Evolutionary conservation across 2,329 filamentous ascomycete genomes (phyloP).

Genomic region (Fusarium sp.): DNA sequence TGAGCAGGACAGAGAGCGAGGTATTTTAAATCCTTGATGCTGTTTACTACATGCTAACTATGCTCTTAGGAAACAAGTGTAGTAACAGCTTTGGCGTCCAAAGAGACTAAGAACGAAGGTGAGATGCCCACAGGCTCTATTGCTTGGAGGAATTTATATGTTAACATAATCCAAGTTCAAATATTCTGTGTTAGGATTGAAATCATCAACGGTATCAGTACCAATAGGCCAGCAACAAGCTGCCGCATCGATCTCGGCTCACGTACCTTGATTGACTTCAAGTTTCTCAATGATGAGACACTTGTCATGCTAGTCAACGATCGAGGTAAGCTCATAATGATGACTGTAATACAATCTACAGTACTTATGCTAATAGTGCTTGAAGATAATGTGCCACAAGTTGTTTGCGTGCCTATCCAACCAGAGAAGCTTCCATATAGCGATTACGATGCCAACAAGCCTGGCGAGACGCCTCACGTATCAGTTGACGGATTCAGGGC

Average conservation of each 20-base stretch:
- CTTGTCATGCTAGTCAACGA: constrained; percentile 68
- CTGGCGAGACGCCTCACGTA: constrained; percentile 5
- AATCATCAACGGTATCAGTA: constrained; percentile 70
- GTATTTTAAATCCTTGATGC: constrained; percentile 45
- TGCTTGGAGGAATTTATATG: not conserved
- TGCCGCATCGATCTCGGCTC: constrained; percentile 56
- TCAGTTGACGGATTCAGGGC: constrained; percentile 28
- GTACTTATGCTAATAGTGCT: not conserved
- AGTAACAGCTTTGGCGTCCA: constrained; percentile 57
- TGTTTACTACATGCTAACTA: constrained; percentile 19
- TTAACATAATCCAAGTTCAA: constrained; percentile 57
- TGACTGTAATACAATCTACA: not conserved
- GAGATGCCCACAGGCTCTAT: not conserved
- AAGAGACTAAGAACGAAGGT: constrained; percentile 53
- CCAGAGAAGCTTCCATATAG: constrained; percentile 51
- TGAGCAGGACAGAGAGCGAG: constrained; percentile 54
- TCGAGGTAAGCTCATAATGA: constrained; percentile 46
- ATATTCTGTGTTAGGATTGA: constrained; percentile 65
- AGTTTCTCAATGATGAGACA: constrained; percentile 72
- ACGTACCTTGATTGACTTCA: constrained; percentile 68
- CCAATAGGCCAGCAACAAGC: constrained; percentile 52
- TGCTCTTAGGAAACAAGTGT: constrained; percentile 49
- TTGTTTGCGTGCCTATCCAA: constrained; percentile 52
- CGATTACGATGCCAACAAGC: constrained; percentile 47
- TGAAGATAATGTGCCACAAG: constrained; percentile 42